Conservation (phyloP, 1,139 yeast species). For the Suhomyces coccinellae region DNA sequence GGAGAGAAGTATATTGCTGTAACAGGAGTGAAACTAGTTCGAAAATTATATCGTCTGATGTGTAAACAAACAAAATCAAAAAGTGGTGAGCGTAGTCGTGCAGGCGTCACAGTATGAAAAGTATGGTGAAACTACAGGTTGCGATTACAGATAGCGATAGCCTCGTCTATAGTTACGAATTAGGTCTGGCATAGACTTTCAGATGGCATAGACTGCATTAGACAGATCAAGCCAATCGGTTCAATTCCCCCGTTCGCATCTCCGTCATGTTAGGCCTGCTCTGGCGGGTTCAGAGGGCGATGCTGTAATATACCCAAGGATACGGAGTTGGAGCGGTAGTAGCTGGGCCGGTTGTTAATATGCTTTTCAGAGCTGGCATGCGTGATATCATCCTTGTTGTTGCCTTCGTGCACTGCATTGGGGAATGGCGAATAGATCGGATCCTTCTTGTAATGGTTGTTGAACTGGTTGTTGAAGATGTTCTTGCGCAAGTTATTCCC, state of each 20-base stretch:
- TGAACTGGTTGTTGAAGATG: slow-evolving; percentile 25
- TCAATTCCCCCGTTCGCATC: too few relatives aligned
- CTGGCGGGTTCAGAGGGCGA: slow-evolving; percentile 7
- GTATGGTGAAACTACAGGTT: background rate
- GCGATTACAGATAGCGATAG: background rate
- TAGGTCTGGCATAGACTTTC: too few relatives aligned
- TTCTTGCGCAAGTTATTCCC: slow-evolving; percentile 6
- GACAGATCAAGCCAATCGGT: too few relatives aligned
- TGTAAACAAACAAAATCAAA: slow-evolving; percentile 6
- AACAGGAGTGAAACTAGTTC: background rate
- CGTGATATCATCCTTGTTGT: slow-evolving; percentile 31
- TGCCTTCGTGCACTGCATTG: slow-evolving; percentile 40
- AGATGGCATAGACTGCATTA: too few relatives aligned
- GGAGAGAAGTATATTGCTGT: background rate
- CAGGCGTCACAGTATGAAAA: background rate
- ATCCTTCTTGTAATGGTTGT: slow-evolving; percentile 50
- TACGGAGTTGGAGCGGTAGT: slow-evolving; percentile 43
- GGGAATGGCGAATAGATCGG: slow-evolving; percentile 43
- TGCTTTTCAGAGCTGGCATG: slow-evolving; percentile 23
- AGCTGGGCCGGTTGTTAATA: slow-evolving; percentile 28
- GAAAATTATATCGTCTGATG: slow-evolving; percentile 9
- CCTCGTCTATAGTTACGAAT: background rate
- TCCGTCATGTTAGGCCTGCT: too few relatives aligned
- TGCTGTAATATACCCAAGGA: slow-evolving; percentile 44
- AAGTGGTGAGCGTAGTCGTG: background rate